Percentiles rank a stretch among this genome's conserved stretches.
These are phyloP conservation scores for Xylaria intraflava DNA, from an alignment of 495 filamentous ascomycete species.

Conservation along the genomic window DNA sequence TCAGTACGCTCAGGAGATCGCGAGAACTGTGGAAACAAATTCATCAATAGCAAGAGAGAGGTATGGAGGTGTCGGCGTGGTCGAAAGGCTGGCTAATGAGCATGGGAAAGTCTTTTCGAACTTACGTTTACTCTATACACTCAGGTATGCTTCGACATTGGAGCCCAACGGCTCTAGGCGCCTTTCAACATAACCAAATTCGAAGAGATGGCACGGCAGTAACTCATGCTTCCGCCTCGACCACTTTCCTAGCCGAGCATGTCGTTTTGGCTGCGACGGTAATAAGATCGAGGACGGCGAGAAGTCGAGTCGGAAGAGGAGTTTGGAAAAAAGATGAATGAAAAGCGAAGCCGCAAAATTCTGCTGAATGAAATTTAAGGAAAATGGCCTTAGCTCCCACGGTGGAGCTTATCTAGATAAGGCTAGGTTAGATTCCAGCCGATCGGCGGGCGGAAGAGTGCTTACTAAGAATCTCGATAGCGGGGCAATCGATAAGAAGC, in stretches of 20 bases:
- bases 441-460: too few species aligned
- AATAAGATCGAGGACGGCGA: not conserved
- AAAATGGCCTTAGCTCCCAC: not conserved
- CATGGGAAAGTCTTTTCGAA: constrained; percentile 9
- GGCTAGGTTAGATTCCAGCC: constrained; percentile 2
- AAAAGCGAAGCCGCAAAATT: constrained; percentile 10
- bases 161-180: not conserved
- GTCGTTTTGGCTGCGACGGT: not conserved
- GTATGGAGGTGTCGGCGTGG: constrained; percentile 49
- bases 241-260: not conserved
- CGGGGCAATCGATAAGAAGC: constrained; percentile 9
- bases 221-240: not conserved
- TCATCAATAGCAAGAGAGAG: constrained; percentile 26
- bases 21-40: constrained; percentile 43
- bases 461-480: not conserved
- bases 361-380: constrained; percentile 4
- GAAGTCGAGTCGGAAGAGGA: constrained; percentile 22
- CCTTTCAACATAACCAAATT: not conserved
- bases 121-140: constrained; percentile 5
- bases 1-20: constrained; percentile 82
- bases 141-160: not conserved
- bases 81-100: constrained; percentile 40
- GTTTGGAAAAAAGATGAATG: constrained; percentile 9
- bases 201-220: not conserved
- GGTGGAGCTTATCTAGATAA: not conserved